A percentile compares a stretch with the other conserved stretches of the same genome.
These are phyloP conservation scores for Brassica hybrid DNA, from an alignment of 441 rosid species.

Conservation along the genomic window DNA sequence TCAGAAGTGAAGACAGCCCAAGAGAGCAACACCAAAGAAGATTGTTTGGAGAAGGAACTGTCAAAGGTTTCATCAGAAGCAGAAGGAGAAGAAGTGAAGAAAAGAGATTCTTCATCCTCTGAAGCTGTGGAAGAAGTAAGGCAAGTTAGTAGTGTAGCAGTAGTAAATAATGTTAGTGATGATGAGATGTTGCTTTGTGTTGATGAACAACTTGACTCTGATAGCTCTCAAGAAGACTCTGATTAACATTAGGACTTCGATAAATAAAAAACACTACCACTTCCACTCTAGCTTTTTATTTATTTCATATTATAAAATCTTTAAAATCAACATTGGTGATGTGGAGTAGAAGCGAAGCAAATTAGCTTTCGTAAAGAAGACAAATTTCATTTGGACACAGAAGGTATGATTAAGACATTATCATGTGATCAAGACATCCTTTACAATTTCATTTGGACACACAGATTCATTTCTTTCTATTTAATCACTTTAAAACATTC, in stretches of 20 bases:
- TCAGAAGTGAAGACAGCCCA: conserved; percentile 22
- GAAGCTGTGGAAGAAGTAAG: conserved; percentile 32
- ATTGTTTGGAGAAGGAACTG: conserved; percentile 50
- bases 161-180: conserved; percentile 43
- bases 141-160: conserved; percentile 37
- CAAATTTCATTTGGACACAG: no score
- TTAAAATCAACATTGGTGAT: neutral
- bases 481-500: neutral
- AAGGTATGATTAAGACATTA: conserved; percentile 1
- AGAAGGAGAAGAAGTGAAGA: conserved; percentile 21
- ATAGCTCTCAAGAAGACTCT: conserved; percentile 38
- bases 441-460: conserved; percentile 11
- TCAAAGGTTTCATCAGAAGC: conserved; percentile 53
- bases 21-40: conserved; percentile 33
- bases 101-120: conserved; percentile 20
- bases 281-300: neutral
- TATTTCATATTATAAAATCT: neutral
- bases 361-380: no score
- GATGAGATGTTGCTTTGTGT: conserved; percentile 50
- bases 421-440: conserved; percentile 6
- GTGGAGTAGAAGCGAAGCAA: conserved; percentile 4
- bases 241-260: conserved; percentile 19
- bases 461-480: conserved; percentile 8
- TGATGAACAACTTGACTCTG: conserved; percentile 49
- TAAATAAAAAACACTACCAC: conserved; percentile 3